A percentile compares a stretch with the other conserved stretches of the same genome.
phyloP scores from a whole-genome alignment of 2,329 filamentous ascomycete genomes.

The Diaporthe nobilis region DNA sequence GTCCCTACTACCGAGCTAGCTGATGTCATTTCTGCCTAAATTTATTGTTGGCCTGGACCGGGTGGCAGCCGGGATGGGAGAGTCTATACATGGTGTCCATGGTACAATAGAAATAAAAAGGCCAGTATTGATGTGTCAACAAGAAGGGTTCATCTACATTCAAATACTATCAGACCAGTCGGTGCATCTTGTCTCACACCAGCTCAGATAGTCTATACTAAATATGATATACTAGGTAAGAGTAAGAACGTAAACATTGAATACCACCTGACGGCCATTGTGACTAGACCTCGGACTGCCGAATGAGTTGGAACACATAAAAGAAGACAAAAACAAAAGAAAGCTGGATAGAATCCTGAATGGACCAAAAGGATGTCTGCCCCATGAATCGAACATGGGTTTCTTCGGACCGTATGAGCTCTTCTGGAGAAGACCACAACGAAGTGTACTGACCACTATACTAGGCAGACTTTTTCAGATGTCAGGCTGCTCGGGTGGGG shows the following conservation, averaged over 20 bases:
- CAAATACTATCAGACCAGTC: too few relatives aligned
- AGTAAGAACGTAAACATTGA: not conserved
- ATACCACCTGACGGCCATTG: not conserved
- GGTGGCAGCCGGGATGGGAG: not conserved
- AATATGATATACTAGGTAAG: not conserved
- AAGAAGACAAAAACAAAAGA: not conserved
- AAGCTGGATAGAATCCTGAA: not conserved
- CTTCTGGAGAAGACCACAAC: slow-evolving; percentile 28
- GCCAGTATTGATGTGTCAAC: not conserved
- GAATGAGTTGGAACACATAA: not conserved
- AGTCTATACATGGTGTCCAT: not conserved
- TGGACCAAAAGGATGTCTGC: not conserved
- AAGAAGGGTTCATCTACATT: not conserved
- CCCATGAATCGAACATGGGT: slow-evolving; percentile 35
- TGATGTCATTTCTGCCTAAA: slow-evolving; percentile 41
- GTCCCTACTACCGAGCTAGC: slow-evolving; percentile 51
- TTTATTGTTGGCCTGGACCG: not conserved
- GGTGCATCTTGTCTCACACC: too few relatives aligned
- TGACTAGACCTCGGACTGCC: not conserved
- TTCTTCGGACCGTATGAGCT: slow-evolving; percentile 30
- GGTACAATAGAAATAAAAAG: not conserved
- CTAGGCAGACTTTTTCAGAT: slow-evolving; percentile 8
- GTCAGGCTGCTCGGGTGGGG: accelerated
- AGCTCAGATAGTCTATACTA: too few relatives aligned
- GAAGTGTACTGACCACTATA: slow-evolving; percentile 35